A percentile compares a stretch with the other conserved stretches of the same genome.
These are phyloP conservation scores for Bruguiera sexangula DNA, from an alignment of 345 rosid species.

Conservation along the genomic window DNA sequence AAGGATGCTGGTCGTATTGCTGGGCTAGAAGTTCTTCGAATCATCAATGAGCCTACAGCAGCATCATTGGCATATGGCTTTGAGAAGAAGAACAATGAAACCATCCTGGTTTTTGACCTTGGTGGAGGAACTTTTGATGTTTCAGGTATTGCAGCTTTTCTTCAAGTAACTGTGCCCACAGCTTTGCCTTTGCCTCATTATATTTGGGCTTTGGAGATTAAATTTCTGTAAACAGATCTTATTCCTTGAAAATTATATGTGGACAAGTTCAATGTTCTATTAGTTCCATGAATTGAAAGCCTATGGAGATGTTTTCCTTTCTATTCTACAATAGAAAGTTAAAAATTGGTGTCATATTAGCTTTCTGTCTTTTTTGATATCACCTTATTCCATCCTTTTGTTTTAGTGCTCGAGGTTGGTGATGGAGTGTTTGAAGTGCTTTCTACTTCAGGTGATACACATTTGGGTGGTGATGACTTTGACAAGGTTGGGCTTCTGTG, in stretches of 20 bases:
- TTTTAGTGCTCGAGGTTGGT: slow-evolving; percentile 89
- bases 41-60: slow-evolving; percentile 95
- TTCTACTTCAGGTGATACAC: slow-evolving; percentile 96
- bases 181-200: background rate
- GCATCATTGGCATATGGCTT: slow-evolving; percentile 97
- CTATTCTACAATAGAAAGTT: no score
- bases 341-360: no score
- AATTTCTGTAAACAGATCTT: background rate
- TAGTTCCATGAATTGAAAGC: no score
- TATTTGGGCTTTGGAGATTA: background rate
- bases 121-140: slow-evolving; percentile 99
- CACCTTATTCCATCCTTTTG: background rate
- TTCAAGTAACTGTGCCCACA: background rate
- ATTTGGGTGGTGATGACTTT: slow-evolving; percentile 98
- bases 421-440: slow-evolving; percentile 98
- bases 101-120: slow-evolving; percentile 93
- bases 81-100: slow-evolving; percentile 88
- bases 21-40: slow-evolving; percentile 51
- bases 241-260: no score
- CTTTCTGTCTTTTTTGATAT: background rate
- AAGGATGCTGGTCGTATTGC: slow-evolving; percentile 74
- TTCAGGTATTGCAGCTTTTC: slow-evolving; percentile 55
- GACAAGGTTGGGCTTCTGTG: slow-evolving; percentile 54
- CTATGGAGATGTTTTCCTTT: no score
- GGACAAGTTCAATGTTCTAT: no score